Evolutionary conservation across 2,329 filamentous ascomycete species (phyloP).

Genomic region (Botryotinia calthae): DNA sequence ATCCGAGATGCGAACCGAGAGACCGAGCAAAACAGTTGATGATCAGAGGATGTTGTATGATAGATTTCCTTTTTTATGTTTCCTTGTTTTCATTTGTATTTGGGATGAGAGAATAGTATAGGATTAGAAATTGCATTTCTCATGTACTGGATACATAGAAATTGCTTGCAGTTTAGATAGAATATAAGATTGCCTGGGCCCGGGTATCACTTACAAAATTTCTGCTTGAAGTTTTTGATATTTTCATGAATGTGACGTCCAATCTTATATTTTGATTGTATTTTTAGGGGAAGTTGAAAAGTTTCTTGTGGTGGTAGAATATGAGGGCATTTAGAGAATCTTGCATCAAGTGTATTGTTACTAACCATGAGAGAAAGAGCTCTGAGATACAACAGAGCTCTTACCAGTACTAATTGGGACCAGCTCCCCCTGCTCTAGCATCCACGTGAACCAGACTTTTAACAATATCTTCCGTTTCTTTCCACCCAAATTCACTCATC

Average conservation of each 20-base stretch:
- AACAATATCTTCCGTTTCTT: background rate
- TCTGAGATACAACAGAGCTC: too few species aligned
- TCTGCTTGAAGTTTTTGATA: background rate
- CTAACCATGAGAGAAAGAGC: too few species aligned
- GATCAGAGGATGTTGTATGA: background rate
- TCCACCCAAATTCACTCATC: too few species aligned
- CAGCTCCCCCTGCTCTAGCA: too few species aligned
- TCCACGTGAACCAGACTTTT: too few species aligned
- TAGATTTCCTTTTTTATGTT: background rate
- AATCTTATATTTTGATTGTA: background rate
- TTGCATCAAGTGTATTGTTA: too few species aligned
- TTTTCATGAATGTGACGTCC: background rate
- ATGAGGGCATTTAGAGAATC: too few species aligned
- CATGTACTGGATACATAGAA: background rate
- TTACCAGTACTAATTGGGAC: too few species aligned
- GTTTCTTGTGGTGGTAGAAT: too few species aligned
- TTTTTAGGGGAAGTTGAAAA: background rate
- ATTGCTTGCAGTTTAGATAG: background rate
- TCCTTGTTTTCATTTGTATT: background rate
- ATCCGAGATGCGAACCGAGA: background rate
- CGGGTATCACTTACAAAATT: background rate
- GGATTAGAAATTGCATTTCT: background rate
- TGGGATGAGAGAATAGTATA: background rate
- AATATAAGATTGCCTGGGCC: background rate
- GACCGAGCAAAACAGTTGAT: background rate